Evolutionary conservation across 257 asterid genomes (phyloP).

Genomic region (Jacaranda mimosifolia): DNA sequence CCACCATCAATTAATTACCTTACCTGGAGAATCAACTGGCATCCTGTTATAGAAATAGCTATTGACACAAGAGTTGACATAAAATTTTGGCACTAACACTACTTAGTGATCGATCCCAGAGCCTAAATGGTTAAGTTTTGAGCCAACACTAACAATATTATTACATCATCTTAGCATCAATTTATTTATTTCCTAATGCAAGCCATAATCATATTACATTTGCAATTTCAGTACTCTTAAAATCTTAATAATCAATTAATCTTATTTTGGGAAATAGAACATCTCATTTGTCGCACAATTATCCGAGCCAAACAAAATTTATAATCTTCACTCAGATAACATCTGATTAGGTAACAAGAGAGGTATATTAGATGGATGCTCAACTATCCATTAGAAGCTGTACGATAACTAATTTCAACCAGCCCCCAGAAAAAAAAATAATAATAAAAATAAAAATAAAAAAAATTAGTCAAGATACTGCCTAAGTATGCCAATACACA

Average conservation of each 20-base stretch:
- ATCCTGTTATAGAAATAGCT: background rate
- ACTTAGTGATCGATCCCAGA: background rate
- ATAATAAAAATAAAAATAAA: too few species aligned
- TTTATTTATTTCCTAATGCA: slow-evolving; percentile 16
- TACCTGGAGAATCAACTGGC: background rate
- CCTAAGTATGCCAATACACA: slow-evolving; percentile 13
- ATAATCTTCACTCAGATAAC: slow-evolving; percentile 1
- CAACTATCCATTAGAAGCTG: background rate
- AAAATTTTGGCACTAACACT: background rate
- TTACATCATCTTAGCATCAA: background rate
- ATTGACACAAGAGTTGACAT: background rate
- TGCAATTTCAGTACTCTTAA: slow-evolving; percentile 6
- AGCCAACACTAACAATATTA: background rate
- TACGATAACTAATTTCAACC: slow-evolving; percentile 16
- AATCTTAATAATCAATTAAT: slow-evolving; percentile 14
- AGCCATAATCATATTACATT: slow-evolving; percentile 11
- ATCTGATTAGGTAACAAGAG: slow-evolving; percentile 1
- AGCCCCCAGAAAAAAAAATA: slow-evolving; percentile 8
- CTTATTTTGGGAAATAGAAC: background rate
- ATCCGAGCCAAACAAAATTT: slow-evolving; percentile 19
- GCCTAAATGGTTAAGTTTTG: background rate
- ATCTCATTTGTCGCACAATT: background rate
- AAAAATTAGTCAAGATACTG: slow-evolving; percentile 25
- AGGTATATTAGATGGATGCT: background rate
- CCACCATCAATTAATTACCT: slow-evolving; percentile 6